Base-by-base conservation (phyloP, 1,139 yeast species). In the Lodderomyces metapsilosis region DNA sequence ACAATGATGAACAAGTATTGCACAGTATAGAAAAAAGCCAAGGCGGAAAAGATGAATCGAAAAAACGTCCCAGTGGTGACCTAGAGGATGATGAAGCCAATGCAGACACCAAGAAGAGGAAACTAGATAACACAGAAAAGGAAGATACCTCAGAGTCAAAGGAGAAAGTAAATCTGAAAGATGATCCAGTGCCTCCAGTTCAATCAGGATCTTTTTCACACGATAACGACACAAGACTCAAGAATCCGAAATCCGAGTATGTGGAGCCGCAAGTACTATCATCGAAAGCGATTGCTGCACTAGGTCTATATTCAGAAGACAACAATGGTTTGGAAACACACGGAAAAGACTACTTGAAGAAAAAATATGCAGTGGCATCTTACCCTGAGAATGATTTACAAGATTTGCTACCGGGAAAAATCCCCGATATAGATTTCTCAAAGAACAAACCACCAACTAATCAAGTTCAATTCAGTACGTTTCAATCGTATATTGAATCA, bases 401-500 rank as follows among this genome's bases (percentile, higher is more conserved):
- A 51, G 85, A 82, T 42, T 62, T 85, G 48, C 70, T 94, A 33
- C 96, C 98, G 0, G 99, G 98, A 2, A 78, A 72, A 30, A 83
- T 89, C 21, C 98, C 98, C 8, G 82, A 86, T 59, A 78, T 76
- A 42, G 98, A 92, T 60, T 89, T 87, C 54, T 84, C 96, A 8
- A 80, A 82, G 48, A 81, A 82, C 17, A 91, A 91, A 54, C 61
- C 76, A 2, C 97, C 97, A 6, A 67, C 88, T 2, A 91, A 88
- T 60, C 98, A 92, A 64, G 95, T 92, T 16, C 97, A 89, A 56
- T 89, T 87, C 60, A 75, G 88, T 13, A 91, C 98, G 0, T 94
- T 88, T 59, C 84, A 88, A 49, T 68, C 92, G 1, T 88, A 85
- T 51, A 75, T 89, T 37, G 98, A 92, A 58, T 88, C 92, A 27